Evolutionary conservation across 331 rosid species (phyloP).

Genomic region (Malus hybrid): DNA sequence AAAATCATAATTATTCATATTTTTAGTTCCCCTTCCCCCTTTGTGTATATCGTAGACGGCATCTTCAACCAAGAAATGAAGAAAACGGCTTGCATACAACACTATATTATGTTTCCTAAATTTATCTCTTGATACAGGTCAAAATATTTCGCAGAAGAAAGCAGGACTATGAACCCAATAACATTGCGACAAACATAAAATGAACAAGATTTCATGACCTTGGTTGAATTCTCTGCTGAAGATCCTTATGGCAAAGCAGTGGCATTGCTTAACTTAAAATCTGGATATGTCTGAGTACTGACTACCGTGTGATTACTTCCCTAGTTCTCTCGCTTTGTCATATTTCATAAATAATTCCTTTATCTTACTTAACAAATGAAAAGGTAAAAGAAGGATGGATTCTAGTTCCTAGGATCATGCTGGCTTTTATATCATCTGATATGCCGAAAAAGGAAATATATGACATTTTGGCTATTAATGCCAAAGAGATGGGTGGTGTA

Average conservation of each 20-base stretch:
- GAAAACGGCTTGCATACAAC: neutral
- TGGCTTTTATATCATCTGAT: conserved; percentile 47
- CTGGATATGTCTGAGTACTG: conserved; percentile 53
- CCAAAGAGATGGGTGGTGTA: conserved; percentile 13
- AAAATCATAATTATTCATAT: too few species aligned
- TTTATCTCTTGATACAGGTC: conserved; percentile 41
- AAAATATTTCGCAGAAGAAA: conserved; percentile 61
- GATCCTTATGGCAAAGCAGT: conserved; percentile 86
- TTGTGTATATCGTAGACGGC: too few species aligned
- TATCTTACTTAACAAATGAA: conserved; percentile 2
- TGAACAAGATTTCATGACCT: conserved; percentile 59
- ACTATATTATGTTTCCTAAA: neutral
- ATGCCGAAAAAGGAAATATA: conserved; percentile 39
- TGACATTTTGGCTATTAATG: conserved; percentile 33
- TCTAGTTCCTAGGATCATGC: conserved; percentile 50
- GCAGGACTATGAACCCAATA: conserved; percentile 60
- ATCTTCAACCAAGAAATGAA: neutral
- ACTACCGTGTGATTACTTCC: neutral
- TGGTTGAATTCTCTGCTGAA: conserved; percentile 66
- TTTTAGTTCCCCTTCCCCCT: too few species aligned
- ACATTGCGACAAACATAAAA: conserved; percentile 34
- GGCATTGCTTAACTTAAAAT: conserved; percentile 67
- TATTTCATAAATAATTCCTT: neutral
- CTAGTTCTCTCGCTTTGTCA: neutral
- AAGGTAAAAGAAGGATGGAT: conserved; percentile 79